Conservation (phyloP, 2,329 filamentous ascomycete genomes). For the Sporothrix euskadiensis region DNA sequence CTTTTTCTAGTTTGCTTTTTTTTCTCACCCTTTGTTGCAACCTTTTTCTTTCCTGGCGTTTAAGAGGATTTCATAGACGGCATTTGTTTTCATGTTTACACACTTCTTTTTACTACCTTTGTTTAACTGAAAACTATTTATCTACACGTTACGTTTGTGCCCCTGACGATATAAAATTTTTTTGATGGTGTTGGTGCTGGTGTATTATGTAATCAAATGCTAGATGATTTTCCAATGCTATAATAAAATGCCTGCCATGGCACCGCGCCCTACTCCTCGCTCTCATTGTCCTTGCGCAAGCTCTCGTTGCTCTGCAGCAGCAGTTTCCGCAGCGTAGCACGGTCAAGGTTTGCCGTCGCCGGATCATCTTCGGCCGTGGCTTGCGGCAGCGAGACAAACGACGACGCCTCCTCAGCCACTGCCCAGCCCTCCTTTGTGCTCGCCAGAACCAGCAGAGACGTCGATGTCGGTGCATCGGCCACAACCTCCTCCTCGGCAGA, state of each 20-base stretch:
- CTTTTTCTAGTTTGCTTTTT: neutral
- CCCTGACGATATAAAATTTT: neutral
- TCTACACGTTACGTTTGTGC: neutral
- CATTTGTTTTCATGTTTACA: slow-evolving; percentile 25
- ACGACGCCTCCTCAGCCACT: slow-evolving; percentile 25
- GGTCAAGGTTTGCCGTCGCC: slow-evolving; percentile 34
- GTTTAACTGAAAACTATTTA: neutral
- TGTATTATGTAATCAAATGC: neutral
- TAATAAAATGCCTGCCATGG: neutral
- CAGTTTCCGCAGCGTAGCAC: slow-evolving; percentile 43
- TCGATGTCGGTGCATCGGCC: slow-evolving; percentile 30
- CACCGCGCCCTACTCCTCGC: slow-evolving; percentile 22
- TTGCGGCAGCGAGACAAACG: slow-evolving; percentile 29
- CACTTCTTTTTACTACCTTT: neutral
- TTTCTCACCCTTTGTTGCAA: slow-evolving; percentile 1
- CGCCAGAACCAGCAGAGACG: slow-evolving; percentile 33
- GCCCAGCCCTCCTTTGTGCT: slow-evolving; percentile 7
- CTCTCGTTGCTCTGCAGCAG: slow-evolving; percentile 51
- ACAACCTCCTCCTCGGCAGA: neutral
- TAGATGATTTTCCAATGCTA: neutral
- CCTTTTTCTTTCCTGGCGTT: slow-evolving; percentile 30
- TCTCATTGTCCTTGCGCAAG: slow-evolving; percentile 49
- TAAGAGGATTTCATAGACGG: slow-evolving; percentile 34
- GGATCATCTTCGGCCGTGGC: slow-evolving; percentile 30
- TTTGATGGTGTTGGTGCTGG: too few species aligned